phyloP scores from a whole-genome alignment of 129 eudicot genomes.

The Kitagawia praeruptora region DNA sequence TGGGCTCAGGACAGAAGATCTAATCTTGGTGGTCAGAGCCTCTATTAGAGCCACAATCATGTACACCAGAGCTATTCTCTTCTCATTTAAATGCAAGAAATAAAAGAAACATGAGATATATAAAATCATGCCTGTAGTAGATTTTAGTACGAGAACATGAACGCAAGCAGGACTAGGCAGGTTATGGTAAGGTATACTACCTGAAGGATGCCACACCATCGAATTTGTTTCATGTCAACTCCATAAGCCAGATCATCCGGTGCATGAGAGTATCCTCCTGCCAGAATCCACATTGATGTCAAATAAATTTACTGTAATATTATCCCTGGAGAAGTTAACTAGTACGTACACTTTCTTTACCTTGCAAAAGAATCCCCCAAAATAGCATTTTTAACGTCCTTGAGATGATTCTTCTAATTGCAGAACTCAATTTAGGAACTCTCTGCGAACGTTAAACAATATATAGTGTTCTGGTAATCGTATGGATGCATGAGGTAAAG shows the following conservation, averaged over 20 bases:
- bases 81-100: slow-evolving; percentile 2
- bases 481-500: background rate
- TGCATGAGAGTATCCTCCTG: slow-evolving; percentile 91
- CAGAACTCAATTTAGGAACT: slow-evolving; percentile 37
- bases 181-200: slow-evolving; percentile 30
- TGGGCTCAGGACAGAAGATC: slow-evolving; percentile 46
- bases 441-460: slow-evolving; percentile 27
- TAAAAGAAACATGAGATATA: background rate
- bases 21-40: slow-evolving; percentile 53
- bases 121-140: background rate
- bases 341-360: slow-evolving; percentile 19
- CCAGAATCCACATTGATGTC: background rate
- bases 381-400: slow-evolving; percentile 73
- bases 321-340: background rate
- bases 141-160: background rate
- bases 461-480: background rate
- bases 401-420: slow-evolving; percentile 54
- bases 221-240: slow-evolving; percentile 62
- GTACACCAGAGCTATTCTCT: slow-evolving; percentile 90
- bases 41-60: slow-evolving; percentile 67
- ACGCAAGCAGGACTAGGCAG: background rate
- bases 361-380: slow-evolving; percentile 85
- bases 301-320: background rate
- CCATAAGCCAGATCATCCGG: slow-evolving; percentile 57
- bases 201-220: slow-evolving; percentile 96